These are phyloP conservation scores for Gillenia trifoliata DNA, from an alignment of 306 rosid genomes.

Conservation along the genomic window DNA sequence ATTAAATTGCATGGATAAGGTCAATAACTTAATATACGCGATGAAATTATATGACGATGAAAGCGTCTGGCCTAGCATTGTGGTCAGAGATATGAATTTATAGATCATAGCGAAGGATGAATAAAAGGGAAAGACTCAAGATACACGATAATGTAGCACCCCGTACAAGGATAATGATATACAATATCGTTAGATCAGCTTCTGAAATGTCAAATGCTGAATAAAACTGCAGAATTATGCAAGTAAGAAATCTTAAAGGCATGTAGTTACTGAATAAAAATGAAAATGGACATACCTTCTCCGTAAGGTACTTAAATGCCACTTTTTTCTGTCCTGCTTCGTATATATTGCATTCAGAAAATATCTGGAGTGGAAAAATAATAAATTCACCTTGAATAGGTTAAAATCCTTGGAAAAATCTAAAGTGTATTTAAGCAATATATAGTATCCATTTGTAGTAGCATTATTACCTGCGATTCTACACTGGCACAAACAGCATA, in stretches of 20 bases:
- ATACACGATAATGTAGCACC: background rate
- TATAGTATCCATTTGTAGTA: conserved; percentile 3
- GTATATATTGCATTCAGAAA: conserved; percentile 84
- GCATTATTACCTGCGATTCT: conserved; percentile 69
- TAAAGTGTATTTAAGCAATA: background rate
- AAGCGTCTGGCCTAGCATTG: background rate
- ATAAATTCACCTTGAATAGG: background rate
- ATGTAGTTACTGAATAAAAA: background rate
- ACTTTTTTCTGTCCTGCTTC: conserved; percentile 95
- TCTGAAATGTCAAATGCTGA: background rate
- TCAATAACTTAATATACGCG: too few species aligned
- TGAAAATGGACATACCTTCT: conserved; percentile 55
- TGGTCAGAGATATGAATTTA: background rate
- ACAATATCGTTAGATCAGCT: background rate
- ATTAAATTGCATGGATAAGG: too few species aligned
- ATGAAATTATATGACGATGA: background rate
- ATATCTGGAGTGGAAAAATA: conserved; percentile 49
- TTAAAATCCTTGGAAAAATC: conserved; percentile 6
- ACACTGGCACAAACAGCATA: conserved; percentile 98
- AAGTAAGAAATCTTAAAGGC: background rate
- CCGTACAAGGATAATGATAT: background rate
- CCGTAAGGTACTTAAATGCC: conserved; percentile 74
- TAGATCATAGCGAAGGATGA: background rate
- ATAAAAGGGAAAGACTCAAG: background rate
- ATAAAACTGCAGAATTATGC: background rate